Percentiles rank a stretch among this genome's conserved stretches.
phyloP scores from a whole-genome alignment of 768 basidiomycete species.

The Rhizopogon salebrosus region DNA sequence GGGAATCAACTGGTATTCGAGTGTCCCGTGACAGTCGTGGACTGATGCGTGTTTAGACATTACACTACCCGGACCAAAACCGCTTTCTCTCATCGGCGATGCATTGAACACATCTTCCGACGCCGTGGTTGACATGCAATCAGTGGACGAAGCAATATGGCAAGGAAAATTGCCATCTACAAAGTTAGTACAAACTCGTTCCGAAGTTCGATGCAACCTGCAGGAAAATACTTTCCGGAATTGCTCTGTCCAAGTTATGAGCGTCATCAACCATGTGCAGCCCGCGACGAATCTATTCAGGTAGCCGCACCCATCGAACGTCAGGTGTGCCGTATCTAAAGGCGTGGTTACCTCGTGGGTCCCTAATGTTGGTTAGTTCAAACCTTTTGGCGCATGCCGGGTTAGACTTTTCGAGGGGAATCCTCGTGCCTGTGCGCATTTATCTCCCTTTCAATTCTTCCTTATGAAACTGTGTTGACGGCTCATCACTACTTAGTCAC shows the following conservation, averaged over 20 bases:
- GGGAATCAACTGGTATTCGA: neutral
- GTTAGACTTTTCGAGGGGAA: constrained; percentile 26
- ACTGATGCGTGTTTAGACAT: no score
- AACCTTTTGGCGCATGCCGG: constrained; percentile 20
- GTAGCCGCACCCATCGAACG: constrained; percentile 38
- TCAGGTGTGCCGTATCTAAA: constrained; percentile 44
- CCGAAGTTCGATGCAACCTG: neutral
- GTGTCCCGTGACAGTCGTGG: constrained; percentile 2
- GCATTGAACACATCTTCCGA: constrained; percentile 13
- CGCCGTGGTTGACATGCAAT: constrained; percentile 16
- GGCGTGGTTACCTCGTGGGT: constrained; percentile 43
- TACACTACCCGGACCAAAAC: constrained; percentile 22
- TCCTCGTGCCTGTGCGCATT: constrained; percentile 4
- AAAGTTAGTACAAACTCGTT: no score
- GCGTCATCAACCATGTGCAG: constrained; percentile 32
- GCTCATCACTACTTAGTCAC: neutral
- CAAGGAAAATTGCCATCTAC: constrained; percentile 5
- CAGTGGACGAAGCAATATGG: constrained; percentile 12
- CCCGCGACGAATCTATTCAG: constrained; percentile 42
- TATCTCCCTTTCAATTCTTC: neutral
- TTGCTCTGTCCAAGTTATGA: constrained; percentile 20
- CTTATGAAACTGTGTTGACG: neutral
- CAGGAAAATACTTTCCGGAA: constrained; percentile 25
- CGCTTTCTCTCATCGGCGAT: constrained; percentile 19
- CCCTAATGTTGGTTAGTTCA: constrained; percentile 31